Conservation (phyloP, 768 basidiomycete species). For the Mycena rebaudengoi region DNA sequence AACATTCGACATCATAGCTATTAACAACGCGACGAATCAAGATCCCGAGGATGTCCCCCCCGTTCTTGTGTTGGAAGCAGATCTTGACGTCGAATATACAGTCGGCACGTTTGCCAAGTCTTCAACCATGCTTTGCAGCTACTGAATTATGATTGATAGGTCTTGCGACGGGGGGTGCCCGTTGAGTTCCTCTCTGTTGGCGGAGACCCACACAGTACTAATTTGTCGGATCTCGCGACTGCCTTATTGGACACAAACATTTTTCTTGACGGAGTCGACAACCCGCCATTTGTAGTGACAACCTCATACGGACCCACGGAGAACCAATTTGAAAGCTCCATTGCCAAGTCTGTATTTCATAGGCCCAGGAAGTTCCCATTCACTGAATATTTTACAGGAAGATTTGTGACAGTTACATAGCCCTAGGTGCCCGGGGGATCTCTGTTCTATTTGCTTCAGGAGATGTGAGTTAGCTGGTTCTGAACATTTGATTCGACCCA, state of each 20-base stretch:
- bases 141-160: slow-evolving; percentile 2
- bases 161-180: background rate
- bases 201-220: background rate
- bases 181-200: no score
- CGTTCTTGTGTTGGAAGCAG: background rate
- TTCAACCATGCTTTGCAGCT: background rate
- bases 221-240: background rate
- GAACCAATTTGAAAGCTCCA: no score
- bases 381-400: no score
- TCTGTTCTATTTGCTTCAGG: no score
- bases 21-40: slow-evolving; percentile 1
- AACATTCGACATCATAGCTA: background rate
- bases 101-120: background rate
- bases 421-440: no score
- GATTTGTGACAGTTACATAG: no score
- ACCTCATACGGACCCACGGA: no score
- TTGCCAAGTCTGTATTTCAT: no score
- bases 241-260: background rate
- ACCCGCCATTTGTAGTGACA: no score
- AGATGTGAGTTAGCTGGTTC: background rate
- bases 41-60: background rate
- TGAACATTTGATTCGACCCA: background rate
- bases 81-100: slow-evolving; percentile 16
- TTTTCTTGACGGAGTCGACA: no score
- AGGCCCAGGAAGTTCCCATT: no score